phyloP scores from a whole-genome alignment of 208 protist species.

The Trypanosoma platydactyli region DNA sequence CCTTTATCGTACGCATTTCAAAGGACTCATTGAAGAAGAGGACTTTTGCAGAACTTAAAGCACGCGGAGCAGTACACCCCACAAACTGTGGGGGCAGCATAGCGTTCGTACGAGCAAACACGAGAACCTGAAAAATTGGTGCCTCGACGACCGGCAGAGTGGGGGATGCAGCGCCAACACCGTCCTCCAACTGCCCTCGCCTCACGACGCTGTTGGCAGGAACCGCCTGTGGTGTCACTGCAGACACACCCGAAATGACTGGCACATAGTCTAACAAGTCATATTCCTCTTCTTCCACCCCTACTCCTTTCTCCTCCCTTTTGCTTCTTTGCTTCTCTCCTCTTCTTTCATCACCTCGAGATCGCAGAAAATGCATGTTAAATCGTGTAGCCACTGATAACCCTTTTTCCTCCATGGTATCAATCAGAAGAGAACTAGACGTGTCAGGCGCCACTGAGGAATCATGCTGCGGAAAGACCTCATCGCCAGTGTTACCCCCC shows the following conservation, averaged over 20 bases:
- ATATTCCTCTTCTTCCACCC: too few relatives aligned
- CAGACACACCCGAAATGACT: slow-evolving; percentile 51
- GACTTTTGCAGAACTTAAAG: slow-evolving; percentile 48
- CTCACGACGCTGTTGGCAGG: background rate
- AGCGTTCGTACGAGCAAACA: slow-evolving; percentile 62
- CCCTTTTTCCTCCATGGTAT: background rate
- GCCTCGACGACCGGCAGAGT: background rate
- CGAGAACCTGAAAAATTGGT: slow-evolving; percentile 52
- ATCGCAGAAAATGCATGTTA: slow-evolving; percentile 47
- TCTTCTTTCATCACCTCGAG: slow-evolving; percentile 13
- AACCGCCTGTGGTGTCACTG: background rate
- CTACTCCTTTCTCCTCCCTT: too few relatives aligned
- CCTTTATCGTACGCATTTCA: slow-evolving; percentile 60
- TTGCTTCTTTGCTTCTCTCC: background rate
- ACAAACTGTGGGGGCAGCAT: slow-evolving; percentile 71
- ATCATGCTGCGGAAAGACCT: background rate
- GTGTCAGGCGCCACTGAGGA: background rate
- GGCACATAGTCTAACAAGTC: slow-evolving; percentile 46
- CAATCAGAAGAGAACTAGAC: slow-evolving; percentile 2
- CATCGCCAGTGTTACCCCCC: background rate
- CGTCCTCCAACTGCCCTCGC: background rate
- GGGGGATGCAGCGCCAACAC: too few relatives aligned
- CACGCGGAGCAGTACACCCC: slow-evolving; percentile 57
- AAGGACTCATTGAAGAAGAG: slow-evolving; percentile 85
- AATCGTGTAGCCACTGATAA: slow-evolving; percentile 20